Evolutionary conservation across 306 rosid species (phyloP), one percentile per base, ranked within the genome.

Genomic region (Citrullus mucosospermus): DNA sequence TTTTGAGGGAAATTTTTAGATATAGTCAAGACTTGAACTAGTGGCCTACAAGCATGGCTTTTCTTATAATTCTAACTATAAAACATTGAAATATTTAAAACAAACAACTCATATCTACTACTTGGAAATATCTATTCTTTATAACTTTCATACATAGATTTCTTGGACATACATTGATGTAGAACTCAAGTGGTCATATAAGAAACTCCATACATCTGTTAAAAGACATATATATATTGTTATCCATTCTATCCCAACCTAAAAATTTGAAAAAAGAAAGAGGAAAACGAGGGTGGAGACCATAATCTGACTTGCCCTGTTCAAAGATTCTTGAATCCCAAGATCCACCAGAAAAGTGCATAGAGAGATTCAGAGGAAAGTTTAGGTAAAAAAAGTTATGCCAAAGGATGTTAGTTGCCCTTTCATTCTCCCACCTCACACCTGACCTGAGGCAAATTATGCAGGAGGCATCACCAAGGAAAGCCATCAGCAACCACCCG

Each of bases 371-470:
- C 70, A 43, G 56, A 57, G 55, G 55, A 43, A 76, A 76, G 38
- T 39, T n/a, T 15, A n/a, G 38, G 34, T 39, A 59, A 53, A 77
- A 41, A 16, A 32, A 22, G 22, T 22, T 43, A 74, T 77, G 80
- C 80, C 80, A 77, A 77, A 77, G 80, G 80, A 58, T 77, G 80
- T 41, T 20, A 59, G 80, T 77, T 77, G 80, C 80, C 80, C 80
- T 77, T 77, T 74, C 78, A 74, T 53, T 74, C 63, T 74, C 48
- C 78, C 50, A 51, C 78, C 61, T 25, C 63, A 17, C 80, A 48
- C 80, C 70, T 58, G 57, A 48, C 57, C 70, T 38, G 79, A 76
- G 54, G 53, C 54, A 25, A 76, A 57, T n/a, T 4, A 58, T 6
- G 53, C 69, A 77, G 55, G 79, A 60, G 34, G 34, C 57, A 58